A percentile compares a stretch with the other conserved stretches of the same genome.
Conservation (phyloP, 768 basidiomycete genomes). For the Agaricus subrufescens region DNA sequence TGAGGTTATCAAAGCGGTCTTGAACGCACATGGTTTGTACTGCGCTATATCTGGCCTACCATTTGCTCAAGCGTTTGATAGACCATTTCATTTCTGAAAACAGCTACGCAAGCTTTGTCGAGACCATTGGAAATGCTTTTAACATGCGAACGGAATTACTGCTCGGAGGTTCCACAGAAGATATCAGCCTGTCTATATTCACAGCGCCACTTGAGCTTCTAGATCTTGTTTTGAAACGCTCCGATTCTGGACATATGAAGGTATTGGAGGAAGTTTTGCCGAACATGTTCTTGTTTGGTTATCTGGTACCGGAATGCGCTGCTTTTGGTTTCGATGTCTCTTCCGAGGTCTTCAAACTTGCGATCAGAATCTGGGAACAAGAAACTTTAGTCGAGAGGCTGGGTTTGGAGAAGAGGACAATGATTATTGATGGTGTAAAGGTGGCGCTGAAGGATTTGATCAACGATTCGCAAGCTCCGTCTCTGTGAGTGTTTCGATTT, state of each 20-base stretch:
- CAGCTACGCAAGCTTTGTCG: constrained; percentile 3
- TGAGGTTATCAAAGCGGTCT: constrained; percentile 31
- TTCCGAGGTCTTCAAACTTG: constrained; percentile 19
- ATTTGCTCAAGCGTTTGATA: neutral
- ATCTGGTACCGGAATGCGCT: constrained; percentile 37
- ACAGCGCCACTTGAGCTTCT: neutral
- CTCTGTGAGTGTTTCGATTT: constrained; percentile 24
- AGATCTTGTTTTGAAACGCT: constrained; percentile 9
- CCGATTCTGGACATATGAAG: neutral
- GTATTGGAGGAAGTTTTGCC: constrained; percentile 28
- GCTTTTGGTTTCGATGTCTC: constrained; percentile 14
- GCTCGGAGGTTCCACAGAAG: neutral
- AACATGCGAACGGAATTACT: constrained; percentile 4
- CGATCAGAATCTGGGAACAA: constrained; percentile 30
- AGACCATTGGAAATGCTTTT: constrained; percentile 8
- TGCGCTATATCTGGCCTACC: neutral
- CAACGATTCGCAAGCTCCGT: constrained; percentile 30
- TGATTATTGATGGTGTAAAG: constrained; percentile 32
- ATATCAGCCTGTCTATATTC: neutral
- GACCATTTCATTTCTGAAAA: constrained; percentile 8
- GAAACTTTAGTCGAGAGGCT: constrained; percentile 20
- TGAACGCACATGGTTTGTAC: constrained; percentile 37
- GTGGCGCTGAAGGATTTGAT: constrained; percentile 37
- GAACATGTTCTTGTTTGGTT: constrained; percentile 42
- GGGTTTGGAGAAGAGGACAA: neutral